Conservation (phyloP, 345 rosid species). For the Moringa oleifera region DNA sequence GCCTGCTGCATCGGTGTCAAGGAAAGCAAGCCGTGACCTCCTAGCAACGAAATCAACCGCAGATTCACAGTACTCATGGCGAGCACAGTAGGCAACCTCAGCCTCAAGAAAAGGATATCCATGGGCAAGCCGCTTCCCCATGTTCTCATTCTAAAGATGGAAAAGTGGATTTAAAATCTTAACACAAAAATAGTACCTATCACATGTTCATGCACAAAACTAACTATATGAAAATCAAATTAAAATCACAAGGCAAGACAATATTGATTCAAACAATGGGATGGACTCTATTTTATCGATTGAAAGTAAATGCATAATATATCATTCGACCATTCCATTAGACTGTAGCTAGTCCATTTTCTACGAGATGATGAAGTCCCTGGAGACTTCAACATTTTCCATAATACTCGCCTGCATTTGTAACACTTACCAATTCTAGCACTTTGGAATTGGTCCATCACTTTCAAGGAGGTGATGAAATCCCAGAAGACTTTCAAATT, state of each 20-base stretch:
- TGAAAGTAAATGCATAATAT: no score
- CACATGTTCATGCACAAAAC: not conserved
- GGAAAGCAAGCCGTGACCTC: slow-evolving; percentile 90
- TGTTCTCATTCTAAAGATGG: slow-evolving; percentile 57
- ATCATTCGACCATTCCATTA: no score
- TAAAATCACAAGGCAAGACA: not conserved
- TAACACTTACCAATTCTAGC: no score
- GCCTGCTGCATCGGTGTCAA: slow-evolving; percentile 91
- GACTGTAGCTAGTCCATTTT: no score
- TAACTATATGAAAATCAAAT: no score
- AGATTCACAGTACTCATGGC: slow-evolving; percentile 86
- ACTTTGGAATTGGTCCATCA: no score
- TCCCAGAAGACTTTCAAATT: no score
- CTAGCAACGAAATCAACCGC: slow-evolving; percentile 91
- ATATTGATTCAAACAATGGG: not conserved
- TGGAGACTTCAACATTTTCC: no score
- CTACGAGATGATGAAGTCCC: no score
- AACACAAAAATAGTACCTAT: slow-evolving; percentile 3
- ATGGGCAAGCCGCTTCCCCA: slow-evolving; percentile 69
- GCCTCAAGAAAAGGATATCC: slow-evolving; percentile 52
- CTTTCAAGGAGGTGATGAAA: no score
- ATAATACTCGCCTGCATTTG: no score
- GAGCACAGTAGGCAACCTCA: slow-evolving; percentile 75
- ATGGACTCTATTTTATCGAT: no score
- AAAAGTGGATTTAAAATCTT: not conserved